These are phyloP conservation scores for Tricharina praecox DNA, from an alignment of 495 filamentous ascomycete genomes.

Conservation along the genomic window DNA sequence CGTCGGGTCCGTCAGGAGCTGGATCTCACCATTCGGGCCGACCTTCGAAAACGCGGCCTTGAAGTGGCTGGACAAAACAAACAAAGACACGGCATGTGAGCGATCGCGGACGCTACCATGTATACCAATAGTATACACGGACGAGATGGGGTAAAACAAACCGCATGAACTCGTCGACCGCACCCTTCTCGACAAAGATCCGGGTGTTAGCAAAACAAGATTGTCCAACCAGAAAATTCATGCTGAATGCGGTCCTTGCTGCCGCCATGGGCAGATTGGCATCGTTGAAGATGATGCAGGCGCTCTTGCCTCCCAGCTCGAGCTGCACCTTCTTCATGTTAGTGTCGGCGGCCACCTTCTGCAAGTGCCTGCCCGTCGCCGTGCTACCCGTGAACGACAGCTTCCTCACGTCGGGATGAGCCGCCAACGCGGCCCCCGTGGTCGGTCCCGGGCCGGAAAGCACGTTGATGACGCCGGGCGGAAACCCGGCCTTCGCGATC, in stretches of 20 bases:
- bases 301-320: constrained; percentile 71
- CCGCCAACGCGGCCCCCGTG: constrained; percentile 39
- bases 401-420: constrained; percentile 37
- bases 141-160: not conserved
- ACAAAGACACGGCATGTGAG: too few relatives aligned
- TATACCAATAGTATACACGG: too few relatives aligned
- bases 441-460: constrained; percentile 37
- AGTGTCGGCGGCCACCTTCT: constrained; percentile 30
- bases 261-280: constrained; percentile 56
- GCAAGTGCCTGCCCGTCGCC: constrained; percentile 29
- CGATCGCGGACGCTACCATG: not conserved
- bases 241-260: constrained; percentile 14
- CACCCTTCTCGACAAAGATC: constrained; percentile 6
- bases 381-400: constrained; percentile 47
- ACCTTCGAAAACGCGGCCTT: constrained; percentile 3
- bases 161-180: constrained; percentile 6
- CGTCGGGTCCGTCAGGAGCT: constrained; percentile 46
- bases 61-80: constrained; percentile 3
- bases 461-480: constrained; percentile 41
- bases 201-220: constrained; percentile 9
- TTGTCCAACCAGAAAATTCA: constrained; percentile 8
- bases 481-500: constrained; percentile 38
- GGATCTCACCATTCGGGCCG: constrained; percentile 31
- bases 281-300: constrained; percentile 53
- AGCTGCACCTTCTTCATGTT: constrained; percentile 68